Evolutionary conservation across 2,329 filamentous ascomycete species (phyloP).

Genomic region (Calonectria pseudoturangicola): DNA sequence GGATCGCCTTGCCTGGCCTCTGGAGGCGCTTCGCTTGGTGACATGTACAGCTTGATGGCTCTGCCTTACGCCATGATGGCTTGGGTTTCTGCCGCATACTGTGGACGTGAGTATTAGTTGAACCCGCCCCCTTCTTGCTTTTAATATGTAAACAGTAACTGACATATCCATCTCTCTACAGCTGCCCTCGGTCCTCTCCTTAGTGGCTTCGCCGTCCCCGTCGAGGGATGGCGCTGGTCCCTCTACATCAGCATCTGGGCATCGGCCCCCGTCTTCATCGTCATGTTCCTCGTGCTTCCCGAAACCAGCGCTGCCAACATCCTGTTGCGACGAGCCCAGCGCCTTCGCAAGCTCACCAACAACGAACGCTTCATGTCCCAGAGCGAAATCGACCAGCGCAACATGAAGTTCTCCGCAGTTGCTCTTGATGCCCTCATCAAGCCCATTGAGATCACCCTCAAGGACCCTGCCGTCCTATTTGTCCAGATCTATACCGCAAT

Average conservation of each 20-base stretch:
- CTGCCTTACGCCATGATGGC: slow-evolving; percentile 75
- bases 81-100: slow-evolving; percentile 74
- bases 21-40: slow-evolving; percentile 70
- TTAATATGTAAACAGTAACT: slow-evolving; percentile 34
- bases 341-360: slow-evolving; percentile 78
- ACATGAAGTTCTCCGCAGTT: slow-evolving; percentile 68
- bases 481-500: slow-evolving; percentile 77
- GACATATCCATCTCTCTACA: slow-evolving; percentile 52
- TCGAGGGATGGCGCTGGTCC: slow-evolving; percentile 78
- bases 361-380: slow-evolving; percentile 74
- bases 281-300: slow-evolving; percentile 78
- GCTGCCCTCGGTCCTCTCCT: slow-evolving; percentile 77
- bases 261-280: slow-evolving; percentile 73
- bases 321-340: slow-evolving; percentile 75
- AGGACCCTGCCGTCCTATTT: slow-evolving; percentile 78
- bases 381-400: slow-evolving; percentile 78
- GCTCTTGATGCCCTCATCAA: slow-evolving; percentile 75
- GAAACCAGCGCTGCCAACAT: slow-evolving; percentile 78
- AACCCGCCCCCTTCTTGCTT: slow-evolving; percentile 60
- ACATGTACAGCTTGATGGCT: slow-evolving; percentile 73
- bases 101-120: slow-evolving; percentile 60
- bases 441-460: slow-evolving; percentile 75
- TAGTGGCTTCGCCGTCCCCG: slow-evolving; percentile 75
- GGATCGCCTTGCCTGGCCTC: slow-evolving; percentile 79
- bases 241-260: slow-evolving; percentile 79